Base-by-base conservation (phyloP, 495 filamentous ascomycete species). In the Oidiodendron maius region DNA sequence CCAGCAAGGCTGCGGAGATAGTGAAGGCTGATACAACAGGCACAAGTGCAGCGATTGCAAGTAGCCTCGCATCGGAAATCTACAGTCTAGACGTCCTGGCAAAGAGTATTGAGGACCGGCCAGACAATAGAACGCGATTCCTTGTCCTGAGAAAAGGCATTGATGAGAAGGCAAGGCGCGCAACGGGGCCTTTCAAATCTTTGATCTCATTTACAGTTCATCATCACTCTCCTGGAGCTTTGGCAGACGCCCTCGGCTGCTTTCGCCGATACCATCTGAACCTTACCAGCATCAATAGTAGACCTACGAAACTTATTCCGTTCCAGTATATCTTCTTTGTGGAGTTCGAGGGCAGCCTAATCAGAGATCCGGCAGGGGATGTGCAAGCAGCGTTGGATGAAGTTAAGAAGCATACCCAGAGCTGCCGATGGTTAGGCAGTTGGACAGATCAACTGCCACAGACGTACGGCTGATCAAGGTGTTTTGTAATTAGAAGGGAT, bases 311-410 rank as follows among this genome's bases (percentile, higher is more conserved):
- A 52, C 69, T 76, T 36, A 65, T 67, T 45, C 77, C 84, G 23
- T 97, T 95, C 84, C 81, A 91, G 60, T 98, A 98, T 67, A 76
- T 95, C 21, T 96, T 97, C 66, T 84, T 98, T 64, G 83, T 96
- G 17, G 93, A 97, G 70, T 89, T 95, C 61, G 76, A 86, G 61
- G 82, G 83, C 4, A 69, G 69, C 52, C 58, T 60, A 34, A 50
- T 61, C 26, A 62, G 71, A 34, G 77, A 76, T 39, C 70, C 70
- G 21, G 62, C 68, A 21, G 73, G 74, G 22, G 63, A 66, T 43
- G 80, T 83, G 1, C 69, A 74, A 44, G 44, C 52, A n/a, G 75
- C 73, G 8, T 53, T 81, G 48, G 57, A 61, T 38, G 75, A 72
- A 40, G 52, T 87, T 35, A 59, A 59, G 3, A 62, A 62, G 28